Base-by-base conservation (phyloP, 768 basidiomycete genomes). In the Tephrocybe sp. region DNA sequence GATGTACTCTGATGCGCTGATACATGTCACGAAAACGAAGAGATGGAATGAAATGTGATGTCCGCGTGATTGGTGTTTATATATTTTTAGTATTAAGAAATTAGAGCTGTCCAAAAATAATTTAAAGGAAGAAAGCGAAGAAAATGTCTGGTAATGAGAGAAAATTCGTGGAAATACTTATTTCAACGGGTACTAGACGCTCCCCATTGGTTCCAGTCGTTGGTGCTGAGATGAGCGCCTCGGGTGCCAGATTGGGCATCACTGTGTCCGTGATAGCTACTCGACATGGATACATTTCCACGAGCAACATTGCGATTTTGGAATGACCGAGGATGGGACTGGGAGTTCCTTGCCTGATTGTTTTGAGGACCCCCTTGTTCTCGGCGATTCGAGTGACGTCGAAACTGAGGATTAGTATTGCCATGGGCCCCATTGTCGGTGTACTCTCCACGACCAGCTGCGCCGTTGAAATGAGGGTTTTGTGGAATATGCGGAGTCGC, bases 141-240 rank as follows among this genome's bases (percentile, higher is more conserved):
- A 52, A 54, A 48, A 54, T 46, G 45, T 51, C 41, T 40, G 38
- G 41, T 31, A 17, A 38, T 30, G 14, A 23, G 46, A 49, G 22
- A 44, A 35, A 7, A 49, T n/a, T n/a, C n/a, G n/a, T n/a, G n/a
- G n/a, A n/a, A n/a, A n/a, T n/a, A n/a, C n/a, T n/a, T 45, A 22
- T n/a, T 35, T 64, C 55, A 68, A 42, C 61, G 67, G 34, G 44
- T n/a, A n/a, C 52, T 53, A 48, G 53, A 42, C 48, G 58, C 47
- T 35, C 55, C 63, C 68, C 67, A 70, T 33, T 68, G 67, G 54
- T 56, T 65, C 72, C 70, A 71, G 33, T 71, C 67, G 48, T 48
- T 55, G 4, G 57, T 42, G 26, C 49, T 57, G 48, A 60, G 52
- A 39, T 62, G 63, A 5, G 52, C 30, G 14, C 53, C 52, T 19